Conservation (phyloP, 441 rosid genomes). For the Croton setiger region DNA sequence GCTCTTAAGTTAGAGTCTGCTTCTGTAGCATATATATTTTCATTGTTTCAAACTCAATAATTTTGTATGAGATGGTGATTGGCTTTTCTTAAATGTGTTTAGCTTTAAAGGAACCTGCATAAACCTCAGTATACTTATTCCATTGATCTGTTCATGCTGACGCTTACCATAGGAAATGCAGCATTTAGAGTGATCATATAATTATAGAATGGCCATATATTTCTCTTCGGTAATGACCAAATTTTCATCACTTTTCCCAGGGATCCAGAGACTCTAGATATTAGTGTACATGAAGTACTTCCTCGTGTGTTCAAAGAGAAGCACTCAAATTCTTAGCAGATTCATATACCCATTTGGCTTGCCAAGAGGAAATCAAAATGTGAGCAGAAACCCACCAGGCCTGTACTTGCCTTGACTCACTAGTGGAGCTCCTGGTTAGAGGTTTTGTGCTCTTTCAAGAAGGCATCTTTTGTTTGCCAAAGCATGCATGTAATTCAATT, state of each 20-base stretch:
- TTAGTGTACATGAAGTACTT: constrained; percentile 68
- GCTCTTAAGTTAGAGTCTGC: neutral
- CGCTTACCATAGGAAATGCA: neutral
- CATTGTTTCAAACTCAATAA: neutral
- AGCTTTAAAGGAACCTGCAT: neutral
- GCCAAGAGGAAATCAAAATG: constrained; percentile 16
- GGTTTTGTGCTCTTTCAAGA: constrained; percentile 11
- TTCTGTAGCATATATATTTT: neutral
- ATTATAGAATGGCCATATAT: neutral
- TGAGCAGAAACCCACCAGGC: neutral
- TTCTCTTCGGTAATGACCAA: constrained; percentile 8
- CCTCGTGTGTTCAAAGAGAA: constrained; percentile 80
- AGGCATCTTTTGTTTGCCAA: constrained; percentile 20
- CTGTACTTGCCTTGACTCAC: constrained; percentile 13
- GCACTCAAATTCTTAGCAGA: constrained; percentile 31
- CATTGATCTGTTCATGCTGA: neutral
- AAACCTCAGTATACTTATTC: neutral
- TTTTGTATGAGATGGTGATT: neutral
- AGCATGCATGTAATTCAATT: constrained; percentile 14
- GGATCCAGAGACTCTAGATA: constrained; percentile 79
- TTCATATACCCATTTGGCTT: neutral
- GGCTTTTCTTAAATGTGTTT: neutral
- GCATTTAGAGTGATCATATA: neutral
- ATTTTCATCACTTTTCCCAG: constrained; percentile 24
- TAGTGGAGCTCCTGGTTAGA: constrained; percentile 16